Base-by-base conservation (phyloP, 148 eudicot genomes). In the Pharnaceum exiguum region DNA sequence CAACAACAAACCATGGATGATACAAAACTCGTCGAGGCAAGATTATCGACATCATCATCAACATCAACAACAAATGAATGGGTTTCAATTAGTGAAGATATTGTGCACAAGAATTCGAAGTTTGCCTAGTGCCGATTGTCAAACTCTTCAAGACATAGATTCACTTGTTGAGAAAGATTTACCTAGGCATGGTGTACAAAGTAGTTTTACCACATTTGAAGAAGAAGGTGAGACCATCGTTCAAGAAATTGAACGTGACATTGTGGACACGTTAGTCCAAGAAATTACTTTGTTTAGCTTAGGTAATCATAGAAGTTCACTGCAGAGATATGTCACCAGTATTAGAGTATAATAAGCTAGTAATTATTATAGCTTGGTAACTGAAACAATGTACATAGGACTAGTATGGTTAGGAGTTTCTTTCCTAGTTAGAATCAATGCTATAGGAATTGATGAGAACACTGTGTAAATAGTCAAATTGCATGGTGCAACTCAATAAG, bases 71-170 rank as follows among this genome's bases (percentile, higher is more conserved):
- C 59, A 29, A 28, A 64, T 75, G 30, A 33, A 55, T 18, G 90
- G 87, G 46, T 66, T 65, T 0, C 67, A 75, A 54, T 60, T 91
- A 30, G 63, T 68, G 26, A 75, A 75, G 10, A 60, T 46, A 21
- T 38, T 91, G n/a, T 79, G 79, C 35, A 35, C 29, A 35, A 75
- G 36, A 51, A 81, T 87, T 0, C 39, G 57, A 35, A 62, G 71
- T 21, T 77, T 75, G 24, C 87, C 89, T 5, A 62, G 69, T 25
- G 68, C 71, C 5, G 51, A 87, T 44, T 87, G 96, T 55, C 58
- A 36, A 42, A 85, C 84, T 25, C 78, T 87, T 0, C 90, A 87
- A 50, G 98, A 91, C 24, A 91, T 91, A 4, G 96, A 91, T 37
- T 72, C 51, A 13, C 65, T 91, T 46, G 76, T 91, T 10, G 90